Evolutionary conservation across 2,329 filamentous ascomycete genomes (phyloP).

Genomic region (Bertia moriformis): DNA sequence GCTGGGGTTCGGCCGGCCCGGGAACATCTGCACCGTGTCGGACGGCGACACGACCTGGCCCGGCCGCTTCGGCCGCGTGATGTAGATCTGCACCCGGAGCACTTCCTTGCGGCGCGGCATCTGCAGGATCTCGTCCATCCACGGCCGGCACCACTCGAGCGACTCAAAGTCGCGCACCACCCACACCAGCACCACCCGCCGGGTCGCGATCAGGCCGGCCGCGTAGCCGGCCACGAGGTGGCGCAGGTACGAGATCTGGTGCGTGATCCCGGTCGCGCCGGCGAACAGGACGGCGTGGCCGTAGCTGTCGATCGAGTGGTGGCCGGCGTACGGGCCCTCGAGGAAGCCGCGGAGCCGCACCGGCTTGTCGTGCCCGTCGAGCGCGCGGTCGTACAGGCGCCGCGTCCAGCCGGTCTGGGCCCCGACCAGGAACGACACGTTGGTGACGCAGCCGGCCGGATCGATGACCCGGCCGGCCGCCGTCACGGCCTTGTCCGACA

Average conservation of each 20-base stretch:
- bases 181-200: slow-evolving; percentile 76
- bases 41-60: slow-evolving; percentile 66
- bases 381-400: slow-evolving; percentile 60
- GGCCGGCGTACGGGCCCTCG: slow-evolving; percentile 78
- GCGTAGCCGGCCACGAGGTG: slow-evolving; percentile 60
- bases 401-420: slow-evolving; percentile 81
- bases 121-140: slow-evolving; percentile 60
- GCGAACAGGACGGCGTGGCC: slow-evolving; percentile 84
- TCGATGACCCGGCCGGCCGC: slow-evolving; percentile 16
- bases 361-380: slow-evolving; percentile 30
- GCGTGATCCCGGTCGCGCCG: slow-evolving; percentile 86
- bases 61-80: slow-evolving; percentile 75
- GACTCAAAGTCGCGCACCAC: slow-evolving; percentile 79
- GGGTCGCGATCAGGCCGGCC: slow-evolving; percentile 61
- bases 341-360: slow-evolving; percentile 59
- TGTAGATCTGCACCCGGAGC: slow-evolving; percentile 74
- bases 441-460: slow-evolving; percentile 28
- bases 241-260: slow-evolving; percentile 77
- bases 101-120: slow-evolving; percentile 72
- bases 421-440: slow-evolving; percentile 70
- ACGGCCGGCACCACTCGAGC: slow-evolving; percentile 84
- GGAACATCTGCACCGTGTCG: slow-evolving; percentile 77
- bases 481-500: slow-evolving; percentile 18
- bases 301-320: slow-evolving; percentile 79
- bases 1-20: slow-evolving; percentile 71